Evolutionary conservation across 2,329 filamentous ascomycete species (phyloP).

Genomic region (Magnaporthiopsis incrustans): DNA sequence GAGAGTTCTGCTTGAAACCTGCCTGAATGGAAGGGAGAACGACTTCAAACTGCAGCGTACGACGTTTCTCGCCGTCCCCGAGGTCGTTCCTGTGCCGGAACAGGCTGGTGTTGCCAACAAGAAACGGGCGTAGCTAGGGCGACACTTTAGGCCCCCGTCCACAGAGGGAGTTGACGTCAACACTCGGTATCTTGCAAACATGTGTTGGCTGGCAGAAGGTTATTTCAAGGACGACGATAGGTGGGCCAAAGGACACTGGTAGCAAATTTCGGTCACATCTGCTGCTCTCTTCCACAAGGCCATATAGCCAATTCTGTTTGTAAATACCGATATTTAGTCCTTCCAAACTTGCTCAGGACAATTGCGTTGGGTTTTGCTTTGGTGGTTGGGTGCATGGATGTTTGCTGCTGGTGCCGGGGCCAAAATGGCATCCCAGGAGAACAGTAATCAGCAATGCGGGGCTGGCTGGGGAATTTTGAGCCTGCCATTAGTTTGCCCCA

Average conservation of each 20-base stretch:
- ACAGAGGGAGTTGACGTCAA: neutral
- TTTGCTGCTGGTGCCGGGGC: neutral
- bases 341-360: neutral
- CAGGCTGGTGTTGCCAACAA: neutral
- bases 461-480: neutral
- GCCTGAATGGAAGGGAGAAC: constrained; percentile 63
- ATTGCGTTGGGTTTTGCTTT: neutral
- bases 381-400: neutral
- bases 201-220: neutral
- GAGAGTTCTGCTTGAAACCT: constrained; percentile 75
- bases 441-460: neutral
- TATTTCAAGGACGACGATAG: neutral
- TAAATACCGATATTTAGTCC: neutral
- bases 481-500: constrained; percentile 1
- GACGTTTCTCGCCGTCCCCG: constrained; percentile 34
- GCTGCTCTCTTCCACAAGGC: neutral
- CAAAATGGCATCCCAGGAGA: neutral
- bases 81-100: constrained; percentile 28
- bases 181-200: neutral
- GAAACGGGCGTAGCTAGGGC: neutral
- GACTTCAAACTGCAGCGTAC: constrained; percentile 68
- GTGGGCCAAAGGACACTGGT: neutral
- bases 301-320: neutral
- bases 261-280: neutral
- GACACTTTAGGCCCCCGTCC: neutral